A percentile compares a stretch with the other conserved stretches of the same genome.
Evolutionary conservation across 164 flowering plant genomes (phyloP).

Genomic region (Pachysandra terminalis): DNA sequence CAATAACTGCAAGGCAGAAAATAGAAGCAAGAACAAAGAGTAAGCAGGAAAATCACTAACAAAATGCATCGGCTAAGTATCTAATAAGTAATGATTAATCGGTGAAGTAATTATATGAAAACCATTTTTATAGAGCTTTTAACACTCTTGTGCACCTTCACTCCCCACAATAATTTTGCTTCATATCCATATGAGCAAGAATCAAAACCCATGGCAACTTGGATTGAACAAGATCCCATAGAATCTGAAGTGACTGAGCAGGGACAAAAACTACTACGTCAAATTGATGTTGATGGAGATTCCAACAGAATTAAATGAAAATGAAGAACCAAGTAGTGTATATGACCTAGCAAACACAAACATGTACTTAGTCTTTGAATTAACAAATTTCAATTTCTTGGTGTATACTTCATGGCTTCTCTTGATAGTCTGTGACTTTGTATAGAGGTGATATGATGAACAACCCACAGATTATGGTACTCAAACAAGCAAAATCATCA

Average conservation of each 20-base stretch:
- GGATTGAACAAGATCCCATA: background rate
- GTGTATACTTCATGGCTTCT: background rate
- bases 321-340: background rate
- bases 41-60: slow-evolving; percentile 23
- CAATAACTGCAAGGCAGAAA: slow-evolving; percentile 57
- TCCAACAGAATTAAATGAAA: background rate
- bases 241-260: background rate
- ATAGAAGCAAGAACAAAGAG: slow-evolving; percentile 9
- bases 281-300: background rate
- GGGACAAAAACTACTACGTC: background rate
- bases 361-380: background rate
- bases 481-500: background rate
- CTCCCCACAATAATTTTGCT: no score
- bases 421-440: background rate
- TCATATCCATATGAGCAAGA: background rate
- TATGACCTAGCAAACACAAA: background rate
- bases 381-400: background rate
- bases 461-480: background rate
- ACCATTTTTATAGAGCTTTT: no score
- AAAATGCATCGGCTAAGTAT: background rate
- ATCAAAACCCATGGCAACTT: background rate
- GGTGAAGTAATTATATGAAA: no score
- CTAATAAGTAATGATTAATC: slow-evolving; percentile 4
- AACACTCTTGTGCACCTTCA: no score
- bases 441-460: background rate